Evolutionary conservation across 805 yeast genomes (phyloP), one percentile per base, ranked within the genome.

Genomic region (Candida qinlingensis): DNA sequence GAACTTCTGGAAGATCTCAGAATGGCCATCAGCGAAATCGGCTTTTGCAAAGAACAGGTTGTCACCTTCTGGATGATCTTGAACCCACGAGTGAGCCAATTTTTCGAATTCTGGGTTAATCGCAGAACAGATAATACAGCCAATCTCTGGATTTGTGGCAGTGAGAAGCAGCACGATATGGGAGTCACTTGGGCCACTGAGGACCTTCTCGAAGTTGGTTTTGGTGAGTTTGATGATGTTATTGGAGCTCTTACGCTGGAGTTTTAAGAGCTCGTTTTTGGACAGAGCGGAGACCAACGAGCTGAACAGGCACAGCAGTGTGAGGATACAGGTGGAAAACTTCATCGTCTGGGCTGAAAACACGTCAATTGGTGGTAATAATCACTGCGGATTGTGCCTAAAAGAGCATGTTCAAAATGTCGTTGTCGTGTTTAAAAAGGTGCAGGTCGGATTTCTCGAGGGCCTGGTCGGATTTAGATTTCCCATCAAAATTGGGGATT

Each of bases 51-150:
- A 87, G 70, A 77, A 82, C 37, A 91, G 67, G 31, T 72, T 76
- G 41, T 73, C 76, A 39, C 71, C 77, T 50, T 70, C 67, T 25
- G 88, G 85, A 58, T 79, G 82, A 39, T 77, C 82, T 37, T 72
- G 61, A 48, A 68, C 61, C 83, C 85, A 87, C 27, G 91, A 82
- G 43, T 70, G 59, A 7, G 87, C 95, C 38, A 89, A 66, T 39
- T 67, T 61, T 13, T 76, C 76, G 59, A 66, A 87, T 39, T 76
- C 77, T 3, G 97, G 96, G 28, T 75, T 80, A 57, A 86, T 76
- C 39, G 82, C 80, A 8, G 69, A 57, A 74, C 99, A 94, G 45
- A 87, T 71, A 1, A 71, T 70, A 70, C 99, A 94, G 10, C 87
- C 87, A 60, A 91, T 77, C 52, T 79, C 79, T 2, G 88, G 74